These are phyloP conservation scores for Diaporthe citri DNA, from an alignment of 2,329 filamentous ascomycete genomes.

Conservation along the genomic window DNA sequence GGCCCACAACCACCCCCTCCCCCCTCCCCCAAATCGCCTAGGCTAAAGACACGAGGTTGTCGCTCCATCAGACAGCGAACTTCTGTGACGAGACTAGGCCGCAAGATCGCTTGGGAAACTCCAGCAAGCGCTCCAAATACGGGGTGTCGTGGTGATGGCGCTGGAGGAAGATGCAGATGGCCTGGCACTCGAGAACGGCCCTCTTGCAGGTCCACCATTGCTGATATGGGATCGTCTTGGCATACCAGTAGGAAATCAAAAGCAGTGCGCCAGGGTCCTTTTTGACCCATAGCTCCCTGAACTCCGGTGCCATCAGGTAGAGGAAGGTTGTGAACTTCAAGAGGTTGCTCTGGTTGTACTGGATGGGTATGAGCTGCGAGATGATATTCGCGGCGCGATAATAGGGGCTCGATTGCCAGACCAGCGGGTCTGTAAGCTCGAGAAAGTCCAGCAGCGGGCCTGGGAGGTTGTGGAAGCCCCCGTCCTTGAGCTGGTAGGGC, in stretches of 20 bases:
- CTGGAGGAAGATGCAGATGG: constrained; percentile 59
- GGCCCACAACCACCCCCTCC: background rate
- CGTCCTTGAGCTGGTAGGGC: constrained; percentile 41
- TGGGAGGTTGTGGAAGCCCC: constrained; percentile 47
- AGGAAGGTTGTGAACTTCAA: constrained; percentile 62
- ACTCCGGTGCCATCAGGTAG: constrained; percentile 57
- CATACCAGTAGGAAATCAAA: constrained; percentile 69
- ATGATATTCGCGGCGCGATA: constrained; percentile 52
- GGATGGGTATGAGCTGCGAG: constrained; percentile 51
- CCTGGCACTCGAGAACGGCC: constrained; percentile 61
- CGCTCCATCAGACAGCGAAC: background rate
- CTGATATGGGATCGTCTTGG: constrained; percentile 56
- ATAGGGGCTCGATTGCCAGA: constrained; percentile 48
- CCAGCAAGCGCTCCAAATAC: constrained; percentile 38
- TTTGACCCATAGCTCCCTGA: constrained; percentile 56
- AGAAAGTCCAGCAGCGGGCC: constrained; percentile 49
- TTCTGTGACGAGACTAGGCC: constrained; percentile 19
- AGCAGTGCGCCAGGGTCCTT: constrained; percentile 68
- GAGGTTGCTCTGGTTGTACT: constrained; percentile 55
- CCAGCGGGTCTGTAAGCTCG: constrained; percentile 42
- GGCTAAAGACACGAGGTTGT: background rate
- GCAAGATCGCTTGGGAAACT: constrained; percentile 39
- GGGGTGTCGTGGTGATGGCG: constrained; percentile 39
- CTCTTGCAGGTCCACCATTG: constrained; percentile 63
- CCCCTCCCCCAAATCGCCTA: background rate